These are phyloP conservation scores for Chlorella ohadii DNA, from an alignment of 139 green algal species.

Conservation along the genomic window DNA sequence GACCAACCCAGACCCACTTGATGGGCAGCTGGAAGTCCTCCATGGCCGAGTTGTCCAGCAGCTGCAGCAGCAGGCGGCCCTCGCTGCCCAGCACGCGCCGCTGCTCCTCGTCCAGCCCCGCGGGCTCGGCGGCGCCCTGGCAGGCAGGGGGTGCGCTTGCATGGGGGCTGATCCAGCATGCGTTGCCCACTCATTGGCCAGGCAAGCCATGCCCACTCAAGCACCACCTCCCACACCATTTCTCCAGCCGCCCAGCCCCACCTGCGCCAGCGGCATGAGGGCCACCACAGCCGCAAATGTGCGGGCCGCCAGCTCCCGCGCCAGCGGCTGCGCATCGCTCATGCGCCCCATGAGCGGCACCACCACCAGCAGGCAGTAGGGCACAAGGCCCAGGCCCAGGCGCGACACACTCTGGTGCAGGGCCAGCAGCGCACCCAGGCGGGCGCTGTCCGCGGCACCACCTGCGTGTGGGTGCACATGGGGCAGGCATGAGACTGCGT, in stretches of 20 bases:
- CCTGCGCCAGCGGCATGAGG: slow-evolving; percentile 88
- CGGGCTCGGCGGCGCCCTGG: slow-evolving; percentile 69
- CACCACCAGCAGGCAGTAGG: slow-evolving; percentile 79
- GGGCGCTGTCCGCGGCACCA: slow-evolving; percentile 4
- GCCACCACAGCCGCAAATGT: slow-evolving; percentile 88
- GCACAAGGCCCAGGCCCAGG: slow-evolving; percentile 82
- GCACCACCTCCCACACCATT: not conserved
- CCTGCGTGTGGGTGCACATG: not conserved
- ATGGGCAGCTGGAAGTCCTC: slow-evolving; percentile 77
- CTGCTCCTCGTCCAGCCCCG: slow-evolving; percentile 68
- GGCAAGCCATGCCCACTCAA: not conserved
- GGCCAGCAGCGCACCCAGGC: slow-evolving; percentile 41
- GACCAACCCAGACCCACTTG: slow-evolving; percentile 20
- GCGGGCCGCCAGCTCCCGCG: slow-evolving; percentile 67
- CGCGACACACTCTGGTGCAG: slow-evolving; percentile 4
- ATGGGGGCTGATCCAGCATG: too few relatives aligned
- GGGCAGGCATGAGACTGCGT: not conserved
- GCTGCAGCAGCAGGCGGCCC: slow-evolving; percentile 84
- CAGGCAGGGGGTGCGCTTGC: not conserved
- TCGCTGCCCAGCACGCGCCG: slow-evolving; percentile 62
- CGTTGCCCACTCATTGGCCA: too few relatives aligned
- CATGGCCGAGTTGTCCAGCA: slow-evolving; percentile 86
- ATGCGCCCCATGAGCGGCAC: slow-evolving; percentile 92
- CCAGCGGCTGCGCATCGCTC: slow-evolving; percentile 71
- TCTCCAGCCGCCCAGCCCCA: not conserved